phyloP scores from a whole-genome alignment of 495 filamentous ascomycete genomes.

The Pseudoneurospora amorphoporcata region DNA sequence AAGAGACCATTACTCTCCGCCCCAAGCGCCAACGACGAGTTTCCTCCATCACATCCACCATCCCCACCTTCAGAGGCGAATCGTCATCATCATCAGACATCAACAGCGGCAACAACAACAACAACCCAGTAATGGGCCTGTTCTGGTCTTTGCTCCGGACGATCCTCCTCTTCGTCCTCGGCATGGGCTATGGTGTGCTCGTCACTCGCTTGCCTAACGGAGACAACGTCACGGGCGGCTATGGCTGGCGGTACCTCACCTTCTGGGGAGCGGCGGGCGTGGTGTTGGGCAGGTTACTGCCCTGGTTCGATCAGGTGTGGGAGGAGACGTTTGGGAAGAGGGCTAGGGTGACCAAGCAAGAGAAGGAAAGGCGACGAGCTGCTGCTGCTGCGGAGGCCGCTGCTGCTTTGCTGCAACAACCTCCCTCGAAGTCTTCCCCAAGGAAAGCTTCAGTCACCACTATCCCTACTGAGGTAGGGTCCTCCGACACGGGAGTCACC shows the following conservation, averaged over 20 bases:
- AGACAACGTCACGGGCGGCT: constrained; percentile 15
- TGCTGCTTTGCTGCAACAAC: background rate
- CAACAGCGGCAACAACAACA: background rate
- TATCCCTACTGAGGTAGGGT: background rate
- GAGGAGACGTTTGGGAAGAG: constrained; percentile 20
- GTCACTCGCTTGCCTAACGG: constrained; percentile 56
- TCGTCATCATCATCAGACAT: constrained; percentile 19
- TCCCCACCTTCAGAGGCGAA: constrained; percentile 4
- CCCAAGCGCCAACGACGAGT: constrained; percentile 4
- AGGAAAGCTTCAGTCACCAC: background rate
- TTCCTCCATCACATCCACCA: constrained; percentile 5
- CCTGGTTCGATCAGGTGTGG: constrained; percentile 70
- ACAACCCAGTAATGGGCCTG: background rate
- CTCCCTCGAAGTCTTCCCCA: background rate
- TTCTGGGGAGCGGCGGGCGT: constrained; percentile 80
- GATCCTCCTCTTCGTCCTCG: constrained; percentile 65
- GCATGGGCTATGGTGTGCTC: constrained; percentile 73
- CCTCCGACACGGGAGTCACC: background rate
- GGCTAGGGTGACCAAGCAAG: background rate
- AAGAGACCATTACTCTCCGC: constrained; percentile 19
- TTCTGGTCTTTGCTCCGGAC: constrained; percentile 41
- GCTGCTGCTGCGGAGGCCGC: background rate
- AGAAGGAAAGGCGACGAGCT: constrained; percentile 8
- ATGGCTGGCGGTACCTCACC: constrained; percentile 57
- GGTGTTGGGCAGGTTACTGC: constrained; percentile 63